Conservation (phyloP, 345 rosid genomes). For the Capsella bursapastoris region DNA sequence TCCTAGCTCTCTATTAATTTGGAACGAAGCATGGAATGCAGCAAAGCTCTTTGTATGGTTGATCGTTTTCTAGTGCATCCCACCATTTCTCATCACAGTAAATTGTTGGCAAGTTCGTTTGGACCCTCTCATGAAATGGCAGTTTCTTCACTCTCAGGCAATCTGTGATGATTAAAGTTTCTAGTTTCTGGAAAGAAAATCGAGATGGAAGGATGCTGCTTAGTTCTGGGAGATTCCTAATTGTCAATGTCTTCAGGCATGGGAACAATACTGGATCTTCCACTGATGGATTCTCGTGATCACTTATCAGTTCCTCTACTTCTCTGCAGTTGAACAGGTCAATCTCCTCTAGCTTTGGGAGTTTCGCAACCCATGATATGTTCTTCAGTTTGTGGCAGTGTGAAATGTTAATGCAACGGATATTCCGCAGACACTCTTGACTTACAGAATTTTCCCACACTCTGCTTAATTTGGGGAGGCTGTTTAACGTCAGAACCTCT, state of each 20-base stretch:
- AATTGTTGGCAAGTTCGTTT: constrained; percentile 38
- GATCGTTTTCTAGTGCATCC: constrained; percentile 49
- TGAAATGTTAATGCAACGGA: constrained; percentile 54
- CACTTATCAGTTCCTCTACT: constrained; percentile 49
- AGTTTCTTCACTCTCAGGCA: constrained; percentile 53
- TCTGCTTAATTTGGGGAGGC: constrained; percentile 47
- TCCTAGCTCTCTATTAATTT: constrained; percentile 35
- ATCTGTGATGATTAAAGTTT: constrained; percentile 49
- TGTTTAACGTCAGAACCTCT: constrained; percentile 57
- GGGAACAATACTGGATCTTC: constrained; percentile 44
- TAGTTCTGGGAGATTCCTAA: constrained; percentile 51
- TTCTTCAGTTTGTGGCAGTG: constrained; percentile 55
- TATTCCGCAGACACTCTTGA: constrained; percentile 45
- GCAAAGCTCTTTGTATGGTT: constrained; percentile 28
- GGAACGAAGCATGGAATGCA: constrained; percentile 46
- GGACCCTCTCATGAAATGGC: constrained; percentile 35
- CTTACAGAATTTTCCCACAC: constrained; percentile 50
- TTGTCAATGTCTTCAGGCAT: constrained; percentile 48
- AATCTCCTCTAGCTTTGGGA: constrained; percentile 54
- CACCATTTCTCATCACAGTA: constrained; percentile 57
- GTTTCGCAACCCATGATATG: constrained; percentile 49
- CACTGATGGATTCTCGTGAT: constrained; percentile 19
- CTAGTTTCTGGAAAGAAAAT: constrained; percentile 45
- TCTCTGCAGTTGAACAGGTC: constrained; percentile 54
- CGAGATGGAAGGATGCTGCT: constrained; percentile 46